Conservation (phyloP, 78 protist species). For the Planoprotostelium fungivorum region DNA sequence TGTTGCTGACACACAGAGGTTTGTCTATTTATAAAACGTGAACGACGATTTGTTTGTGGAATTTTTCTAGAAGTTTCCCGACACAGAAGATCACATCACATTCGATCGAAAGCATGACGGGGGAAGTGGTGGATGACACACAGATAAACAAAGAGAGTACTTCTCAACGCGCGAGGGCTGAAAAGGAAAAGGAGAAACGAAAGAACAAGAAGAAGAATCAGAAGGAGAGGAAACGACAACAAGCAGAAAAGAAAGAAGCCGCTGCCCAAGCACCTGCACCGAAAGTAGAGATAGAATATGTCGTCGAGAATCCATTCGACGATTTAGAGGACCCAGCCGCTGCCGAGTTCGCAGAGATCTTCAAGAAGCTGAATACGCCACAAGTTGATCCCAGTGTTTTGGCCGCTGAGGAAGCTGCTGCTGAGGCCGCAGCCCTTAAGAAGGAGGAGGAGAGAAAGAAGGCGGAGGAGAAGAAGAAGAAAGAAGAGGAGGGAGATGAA, state of each 20-base stretch:
- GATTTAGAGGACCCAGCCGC: not conserved
- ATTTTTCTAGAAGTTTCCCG: no score
- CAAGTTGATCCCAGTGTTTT: no score
- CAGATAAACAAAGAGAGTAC: no score
- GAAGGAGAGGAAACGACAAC: not conserved
- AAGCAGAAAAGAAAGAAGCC: not conserved
- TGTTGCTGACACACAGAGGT: no score
- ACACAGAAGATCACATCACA: no score
- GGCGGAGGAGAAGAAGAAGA: not conserved
- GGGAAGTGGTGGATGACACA: no score
- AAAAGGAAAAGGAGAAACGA: not conserved
- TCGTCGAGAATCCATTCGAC: not conserved
- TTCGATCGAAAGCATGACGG: no score
- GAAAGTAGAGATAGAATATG: not conserved
- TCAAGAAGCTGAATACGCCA: not conserved
- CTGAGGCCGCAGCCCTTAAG: not conserved
- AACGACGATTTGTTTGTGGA: no score
- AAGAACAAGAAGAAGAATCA: not conserved
- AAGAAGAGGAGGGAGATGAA: constrained; percentile 16
- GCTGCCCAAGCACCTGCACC: not conserved
- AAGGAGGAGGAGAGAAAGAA: not conserved
- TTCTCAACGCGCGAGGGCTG: no score
- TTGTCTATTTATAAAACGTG: no score
- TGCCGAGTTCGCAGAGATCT: not conserved
- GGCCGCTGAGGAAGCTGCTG: not conserved